Evolutionary conservation across 257 asterid species (phyloP).

Genomic region (Fraxinus pennsylvanica): DNA sequence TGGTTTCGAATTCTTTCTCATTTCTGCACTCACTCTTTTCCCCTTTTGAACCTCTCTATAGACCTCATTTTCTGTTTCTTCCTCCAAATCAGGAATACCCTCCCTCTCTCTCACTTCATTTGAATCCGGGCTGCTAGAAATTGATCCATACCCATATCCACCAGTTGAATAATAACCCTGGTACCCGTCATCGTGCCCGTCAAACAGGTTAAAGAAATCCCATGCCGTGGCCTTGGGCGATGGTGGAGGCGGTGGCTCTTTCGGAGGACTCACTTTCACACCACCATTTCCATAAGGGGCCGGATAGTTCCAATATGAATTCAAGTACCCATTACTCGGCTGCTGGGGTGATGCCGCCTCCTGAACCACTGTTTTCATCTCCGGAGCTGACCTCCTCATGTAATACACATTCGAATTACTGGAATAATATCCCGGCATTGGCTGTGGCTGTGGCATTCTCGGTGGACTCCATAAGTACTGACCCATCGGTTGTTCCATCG

Average conservation of each 20-base stretch:
- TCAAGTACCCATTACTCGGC: constrained; percentile 57
- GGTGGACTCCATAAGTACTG: constrained; percentile 37
- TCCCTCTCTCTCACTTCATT: constrained; percentile 89
- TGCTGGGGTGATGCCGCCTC: constrained; percentile 46
- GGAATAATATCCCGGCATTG: constrained; percentile 38
- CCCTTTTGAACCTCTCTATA: constrained; percentile 44
- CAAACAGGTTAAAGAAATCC: constrained; percentile 85
- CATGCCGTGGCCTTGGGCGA: constrained; percentile 74
- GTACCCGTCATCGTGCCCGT: constrained; percentile 48
- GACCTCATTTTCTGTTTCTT: constrained; percentile 79
- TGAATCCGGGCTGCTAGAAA: constrained; percentile 84
- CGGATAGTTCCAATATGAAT: constrained; percentile 46
- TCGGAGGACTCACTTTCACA: constrained; percentile 39
- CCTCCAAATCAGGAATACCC: constrained; percentile 99
- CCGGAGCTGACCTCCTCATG: constrained; percentile 80
- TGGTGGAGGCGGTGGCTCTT: constrained; percentile 88
- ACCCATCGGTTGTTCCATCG: constrained; percentile 31
- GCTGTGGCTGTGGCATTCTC: constrained; percentile 21
- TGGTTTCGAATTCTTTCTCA: constrained; percentile 36
- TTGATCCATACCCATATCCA: constrained; percentile 49
- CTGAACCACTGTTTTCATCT: constrained; percentile 64
- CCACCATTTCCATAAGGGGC: constrained; percentile 42
- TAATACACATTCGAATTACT: constrained; percentile 52
- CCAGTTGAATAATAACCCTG: constrained; percentile 41
- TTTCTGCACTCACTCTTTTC: constrained; percentile 35